Percentiles rank a stretch among this genome's conserved stretches.
phyloP scores from a whole-genome alignment of 352 stramenopile species.

The Pythium phragmiticola region DNA sequence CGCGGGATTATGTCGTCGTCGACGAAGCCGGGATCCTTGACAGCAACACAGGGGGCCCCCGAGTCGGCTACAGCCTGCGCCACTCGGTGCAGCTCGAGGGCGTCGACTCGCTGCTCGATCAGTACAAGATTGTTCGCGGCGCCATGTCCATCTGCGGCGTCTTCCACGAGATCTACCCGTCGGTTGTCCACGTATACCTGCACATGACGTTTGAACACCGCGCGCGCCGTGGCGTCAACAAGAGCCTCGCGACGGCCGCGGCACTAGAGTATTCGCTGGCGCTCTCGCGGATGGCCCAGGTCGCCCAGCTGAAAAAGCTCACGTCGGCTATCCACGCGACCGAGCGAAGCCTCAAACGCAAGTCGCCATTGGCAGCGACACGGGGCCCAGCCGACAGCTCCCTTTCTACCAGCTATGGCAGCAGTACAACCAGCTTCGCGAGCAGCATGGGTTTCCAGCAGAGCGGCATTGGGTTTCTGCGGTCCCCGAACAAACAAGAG shows the following conservation, averaged over 20 bases:
- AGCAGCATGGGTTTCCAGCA: slow-evolving; percentile 4
- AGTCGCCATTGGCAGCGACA: slow-evolving; percentile 11
- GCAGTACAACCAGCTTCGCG: slow-evolving; percentile 10
- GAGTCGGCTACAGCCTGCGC: slow-evolving; percentile 49
- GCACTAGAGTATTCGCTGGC: slow-evolving; percentile 36
- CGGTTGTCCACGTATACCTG: slow-evolving; percentile 50
- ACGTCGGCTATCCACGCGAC: slow-evolving; percentile 40
- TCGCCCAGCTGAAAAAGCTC: slow-evolving; percentile 53
- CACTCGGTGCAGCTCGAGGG: slow-evolving; percentile 54
- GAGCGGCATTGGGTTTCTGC: background rate
- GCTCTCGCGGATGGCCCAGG: slow-evolving; percentile 34
- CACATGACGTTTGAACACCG: slow-evolving; percentile 51
- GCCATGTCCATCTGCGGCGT: slow-evolving; percentile 55
- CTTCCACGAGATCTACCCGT: slow-evolving; percentile 42
- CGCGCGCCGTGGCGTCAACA: slow-evolving; percentile 37
- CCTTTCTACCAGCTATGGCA: slow-evolving; percentile 14
- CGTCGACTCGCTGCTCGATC: slow-evolving; percentile 35
- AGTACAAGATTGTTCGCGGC: slow-evolving; percentile 34
- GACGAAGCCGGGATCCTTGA: slow-evolving; percentile 42
- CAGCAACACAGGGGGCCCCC: slow-evolving; percentile 30
- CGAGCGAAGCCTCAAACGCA: slow-evolving; percentile 5
- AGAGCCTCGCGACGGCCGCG: slow-evolving; percentile 35
- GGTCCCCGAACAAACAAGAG: background rate
- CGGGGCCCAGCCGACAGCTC: background rate
- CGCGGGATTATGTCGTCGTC: slow-evolving; percentile 55